These are phyloP conservation scores for Lentinula guzmanii DNA, from an alignment of 768 basidiomycete genomes.

Conservation along the genomic window DNA sequence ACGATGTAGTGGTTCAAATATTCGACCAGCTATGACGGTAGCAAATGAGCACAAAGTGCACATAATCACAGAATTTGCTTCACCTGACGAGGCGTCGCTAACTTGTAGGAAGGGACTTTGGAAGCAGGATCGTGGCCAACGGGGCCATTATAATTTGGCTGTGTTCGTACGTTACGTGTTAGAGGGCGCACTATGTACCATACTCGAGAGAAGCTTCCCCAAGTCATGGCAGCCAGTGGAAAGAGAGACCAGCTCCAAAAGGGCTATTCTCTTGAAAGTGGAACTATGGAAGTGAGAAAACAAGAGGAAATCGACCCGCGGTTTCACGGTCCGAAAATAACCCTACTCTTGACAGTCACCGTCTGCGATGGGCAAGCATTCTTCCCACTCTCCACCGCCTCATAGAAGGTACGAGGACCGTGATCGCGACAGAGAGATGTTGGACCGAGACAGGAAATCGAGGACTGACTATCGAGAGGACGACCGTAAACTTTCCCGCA, in stretches of 20 bases:
- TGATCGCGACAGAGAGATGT: slow-evolving; percentile 28
- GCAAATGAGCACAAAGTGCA: neutral
- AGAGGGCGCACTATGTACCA: neutral
- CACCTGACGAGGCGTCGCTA: slow-evolving; percentile 59
- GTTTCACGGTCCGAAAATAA: neutral
- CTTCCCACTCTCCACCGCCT: slow-evolving; percentile 51
- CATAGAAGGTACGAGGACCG: slow-evolving; percentile 31
- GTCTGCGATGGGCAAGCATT: slow-evolving; percentile 38
- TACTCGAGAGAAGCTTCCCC: neutral
- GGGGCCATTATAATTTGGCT: slow-evolving; percentile 40
- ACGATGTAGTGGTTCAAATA: slow-evolving; percentile 88
- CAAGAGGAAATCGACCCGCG: neutral
- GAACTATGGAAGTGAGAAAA: neutral
- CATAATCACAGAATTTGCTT: neutral
- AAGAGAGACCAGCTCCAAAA: neutral
- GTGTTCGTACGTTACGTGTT: slow-evolving; percentile 40
- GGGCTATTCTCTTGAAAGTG: neutral
- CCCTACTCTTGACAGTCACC: neutral
- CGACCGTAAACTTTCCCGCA: slow-evolving; percentile 23
- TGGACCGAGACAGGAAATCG: slow-evolving; percentile 24
- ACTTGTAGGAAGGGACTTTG: slow-evolving; percentile 30
- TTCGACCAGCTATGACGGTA: slow-evolving; percentile 56
- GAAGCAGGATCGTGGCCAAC: slow-evolving; percentile 26
- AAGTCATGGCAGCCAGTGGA: neutral
- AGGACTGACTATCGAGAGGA: slow-evolving; percentile 25